Evolutionary conservation across 1,139 yeast genomes (phyloP), one percentile per base, ranked within the genome.

Genomic region (Dujonia santamariae): DNA sequence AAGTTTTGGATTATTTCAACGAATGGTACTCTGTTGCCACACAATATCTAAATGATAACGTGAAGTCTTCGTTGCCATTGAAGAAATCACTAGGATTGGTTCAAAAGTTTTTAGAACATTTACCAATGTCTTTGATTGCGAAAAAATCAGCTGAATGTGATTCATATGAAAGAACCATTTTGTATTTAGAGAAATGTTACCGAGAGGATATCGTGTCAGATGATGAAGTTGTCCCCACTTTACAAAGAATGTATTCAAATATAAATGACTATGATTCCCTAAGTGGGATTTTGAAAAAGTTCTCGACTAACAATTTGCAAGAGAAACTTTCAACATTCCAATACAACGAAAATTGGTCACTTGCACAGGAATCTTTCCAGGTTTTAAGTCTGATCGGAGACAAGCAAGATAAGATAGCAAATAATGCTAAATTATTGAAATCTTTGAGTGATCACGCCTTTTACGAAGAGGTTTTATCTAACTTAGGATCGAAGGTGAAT

Each of bases 261-360:
- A 78, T 92, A 37, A 90, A 88, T 49, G 98, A 94, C 53, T 75
- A 83, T 30, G 99, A 94, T 61, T 81, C 96, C 0, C 67, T 94
- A 29, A 92, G 86, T 53, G 99, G 98, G 14, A 78, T 87, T 3
- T 62, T 92, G 34, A 80, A 86, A 40, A 72, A 74, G 43, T 84
- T 87, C 46, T 78, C 96, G 0, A 73, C 83, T 0, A 77, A 78
- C 31, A 78, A 80, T 41, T 63, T 88, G 35, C 72, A 74, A 14
- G 88, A 86, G 38, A 86, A 86, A 51, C 72, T 90, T 24, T 65
- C 80, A 5, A 85, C 87, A 37, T 80, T 90, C 41, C 95, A 87
- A 47, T 88, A 85, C 44, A 83, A 86, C 37, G 92, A 87, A 31
- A 81, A 81, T 48, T 87, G 97, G 96, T 74, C 80, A 26, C 72